Percentiles rank a stretch among this genome's conserved stretches.
Evolutionary conservation across 2,329 filamentous ascomycete genomes (phyloP).

Genomic region (Spiromastix sp.): DNA sequence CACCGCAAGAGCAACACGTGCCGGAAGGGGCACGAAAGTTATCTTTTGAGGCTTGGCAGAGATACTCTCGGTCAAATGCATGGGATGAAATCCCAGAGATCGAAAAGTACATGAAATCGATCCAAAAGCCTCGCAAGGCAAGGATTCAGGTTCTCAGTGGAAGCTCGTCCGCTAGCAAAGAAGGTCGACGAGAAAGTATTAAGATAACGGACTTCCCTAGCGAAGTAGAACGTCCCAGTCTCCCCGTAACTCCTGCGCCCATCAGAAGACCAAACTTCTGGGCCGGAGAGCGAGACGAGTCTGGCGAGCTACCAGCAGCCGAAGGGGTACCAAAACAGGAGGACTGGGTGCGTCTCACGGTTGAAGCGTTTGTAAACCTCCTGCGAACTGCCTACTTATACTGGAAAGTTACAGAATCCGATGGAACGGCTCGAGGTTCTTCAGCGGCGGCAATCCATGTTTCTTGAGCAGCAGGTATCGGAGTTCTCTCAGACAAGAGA

Average conservation of each 20-base stretch:
- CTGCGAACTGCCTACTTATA: conserved; percentile 35
- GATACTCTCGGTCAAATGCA: conserved; percentile 68
- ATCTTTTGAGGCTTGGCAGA: conserved; percentile 53
- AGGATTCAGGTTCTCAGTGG: conserved; percentile 32
- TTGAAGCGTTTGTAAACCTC: conserved; percentile 34
- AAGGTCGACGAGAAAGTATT: conserved; percentile 43
- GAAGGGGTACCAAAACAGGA: conserved; percentile 77
- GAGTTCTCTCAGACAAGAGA: not conserved
- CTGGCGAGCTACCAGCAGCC: conserved; percentile 58
- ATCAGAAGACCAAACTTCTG: conserved; percentile 58
- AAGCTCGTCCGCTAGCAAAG: conserved; percentile 13
- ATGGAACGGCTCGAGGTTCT: conserved; percentile 59
- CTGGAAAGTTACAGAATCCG: conserved; percentile 53
- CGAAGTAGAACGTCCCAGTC: conserved; percentile 69
- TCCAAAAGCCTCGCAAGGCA: conserved; percentile 53
- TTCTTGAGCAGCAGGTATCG: conserved; percentile 33
- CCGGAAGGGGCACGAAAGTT: conserved; percentile 7
- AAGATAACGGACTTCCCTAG: conserved; percentile 81
- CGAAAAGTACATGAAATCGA: conserved; percentile 68
- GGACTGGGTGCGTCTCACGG: conserved; percentile 79
- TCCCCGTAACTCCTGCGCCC: conserved; percentile 84
- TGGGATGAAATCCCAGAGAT: conserved; percentile 93
- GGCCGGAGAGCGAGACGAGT: conserved; percentile 39
- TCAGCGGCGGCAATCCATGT: conserved; percentile 54
- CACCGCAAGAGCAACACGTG: conserved; percentile 7